Evolutionary conservation across 345 rosid species (phyloP).

Genomic region (Lumnitzera racemosa): DNA sequence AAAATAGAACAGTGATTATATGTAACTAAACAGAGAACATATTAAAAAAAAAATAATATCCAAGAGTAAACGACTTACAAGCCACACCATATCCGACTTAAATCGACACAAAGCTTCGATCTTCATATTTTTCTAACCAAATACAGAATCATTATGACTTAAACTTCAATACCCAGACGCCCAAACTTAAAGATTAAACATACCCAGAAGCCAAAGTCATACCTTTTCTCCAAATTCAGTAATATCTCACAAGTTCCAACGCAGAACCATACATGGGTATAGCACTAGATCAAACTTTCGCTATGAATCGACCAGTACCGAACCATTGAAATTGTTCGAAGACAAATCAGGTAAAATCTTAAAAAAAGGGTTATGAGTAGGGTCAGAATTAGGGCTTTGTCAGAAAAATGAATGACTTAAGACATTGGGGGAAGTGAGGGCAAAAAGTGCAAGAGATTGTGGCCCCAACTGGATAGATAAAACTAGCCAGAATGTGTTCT

Average conservation of each 20-base stretch:
- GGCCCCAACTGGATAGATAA: slow-evolving; percentile 8
- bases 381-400: slow-evolving; percentile 10
- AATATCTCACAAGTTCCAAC: background rate
- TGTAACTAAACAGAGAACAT: too few relatives aligned
- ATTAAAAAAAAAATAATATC: too few relatives aligned
- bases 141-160: too few relatives aligned
- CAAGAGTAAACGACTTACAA: background rate
- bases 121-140: too few relatives aligned
- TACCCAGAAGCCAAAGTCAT: slow-evolving; percentile 1
- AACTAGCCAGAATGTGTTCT: background rate
- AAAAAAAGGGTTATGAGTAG: background rate
- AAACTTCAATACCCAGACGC: slow-evolving; percentile 2
- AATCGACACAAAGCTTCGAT: background rate
- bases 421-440: slow-evolving; percentile 6
- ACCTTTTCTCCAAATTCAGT: background rate
- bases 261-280: background rate
- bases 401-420: background rate
- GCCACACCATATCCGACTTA: background rate
- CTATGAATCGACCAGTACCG: background rate
- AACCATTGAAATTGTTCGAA: background rate
- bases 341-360: background rate
- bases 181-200: slow-evolving; percentile 4
- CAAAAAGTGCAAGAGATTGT: slow-evolving; percentile 7
- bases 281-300: background rate
- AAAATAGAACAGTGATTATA: too few relatives aligned